Conservation (phyloP, 1,139 yeast species). For the Candida freyschussii region DNA sequence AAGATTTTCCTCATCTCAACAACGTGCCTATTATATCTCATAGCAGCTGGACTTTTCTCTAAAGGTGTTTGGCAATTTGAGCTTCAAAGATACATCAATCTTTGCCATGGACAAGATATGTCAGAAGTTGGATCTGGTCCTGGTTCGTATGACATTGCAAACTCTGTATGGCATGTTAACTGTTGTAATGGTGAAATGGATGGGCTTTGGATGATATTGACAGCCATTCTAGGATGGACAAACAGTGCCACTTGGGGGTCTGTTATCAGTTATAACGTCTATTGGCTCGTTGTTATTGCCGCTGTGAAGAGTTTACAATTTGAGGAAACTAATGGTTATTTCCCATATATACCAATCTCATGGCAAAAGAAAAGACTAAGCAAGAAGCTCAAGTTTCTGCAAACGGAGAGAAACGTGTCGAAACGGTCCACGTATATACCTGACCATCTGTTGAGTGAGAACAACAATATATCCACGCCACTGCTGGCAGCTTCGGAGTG, state of each 20-base stretch:
- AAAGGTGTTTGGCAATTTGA: slow-evolving; percentile 90
- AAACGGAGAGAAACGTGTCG: too few relatives aligned
- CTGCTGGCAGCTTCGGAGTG: too few relatives aligned
- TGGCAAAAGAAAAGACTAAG: slow-evolving; percentile 54
- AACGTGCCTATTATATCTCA: slow-evolving; percentile 78
- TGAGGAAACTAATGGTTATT: slow-evolving; percentile 59
- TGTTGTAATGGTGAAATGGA: slow-evolving; percentile 91
- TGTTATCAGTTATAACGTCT: slow-evolving; percentile 63
- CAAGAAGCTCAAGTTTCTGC: slow-evolving; percentile 30
- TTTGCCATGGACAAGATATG: slow-evolving; percentile 79
- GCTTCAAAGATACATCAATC: slow-evolving; percentile 56
- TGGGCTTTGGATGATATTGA: slow-evolving; percentile 89
- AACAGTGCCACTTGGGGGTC: slow-evolving; percentile 95
- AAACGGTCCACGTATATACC: too few relatives aligned
- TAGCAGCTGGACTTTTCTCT: slow-evolving; percentile 85
- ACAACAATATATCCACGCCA: too few relatives aligned
- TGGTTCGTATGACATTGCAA: slow-evolving; percentile 80
- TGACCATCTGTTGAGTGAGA: too few relatives aligned
- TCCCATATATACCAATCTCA: slow-evolving; percentile 52
- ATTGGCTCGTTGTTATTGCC: slow-evolving; percentile 63
- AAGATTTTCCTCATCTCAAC: slow-evolving; percentile 78
- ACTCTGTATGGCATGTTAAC: slow-evolving; percentile 91
- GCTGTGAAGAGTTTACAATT: slow-evolving; percentile 45
- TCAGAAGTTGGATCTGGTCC: slow-evolving; percentile 92
- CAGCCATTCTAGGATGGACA: slow-evolving; percentile 93